phyloP scores from a whole-genome alignment of 768 basidiomycete genomes.

The Auriscalpium vulgare region DNA sequence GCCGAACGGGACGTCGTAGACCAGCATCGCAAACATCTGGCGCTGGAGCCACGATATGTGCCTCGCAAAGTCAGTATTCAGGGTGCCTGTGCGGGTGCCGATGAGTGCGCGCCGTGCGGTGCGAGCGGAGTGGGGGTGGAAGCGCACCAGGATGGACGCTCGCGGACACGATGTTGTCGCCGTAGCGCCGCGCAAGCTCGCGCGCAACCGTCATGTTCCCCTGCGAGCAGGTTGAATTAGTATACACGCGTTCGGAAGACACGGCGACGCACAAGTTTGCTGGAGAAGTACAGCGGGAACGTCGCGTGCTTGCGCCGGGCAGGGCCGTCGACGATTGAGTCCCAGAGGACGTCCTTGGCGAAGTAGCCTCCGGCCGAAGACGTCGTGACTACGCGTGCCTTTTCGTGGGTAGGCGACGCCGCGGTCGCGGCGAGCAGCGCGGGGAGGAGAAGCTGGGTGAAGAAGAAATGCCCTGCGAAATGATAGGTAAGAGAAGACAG shows the following conservation, averaged over 20 bases:
- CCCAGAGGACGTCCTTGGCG: constrained; percentile 27
- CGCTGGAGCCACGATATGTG: background rate
- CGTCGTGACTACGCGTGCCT: constrained; percentile 37
- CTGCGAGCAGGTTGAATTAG: background rate
- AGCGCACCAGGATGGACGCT: constrained; percentile 33
- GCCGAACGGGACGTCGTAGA: too few species aligned
- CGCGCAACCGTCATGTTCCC: constrained; percentile 36
- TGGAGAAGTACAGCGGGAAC: constrained; percentile 20
- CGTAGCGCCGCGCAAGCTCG: constrained; percentile 41
- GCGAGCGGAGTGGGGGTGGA: background rate
- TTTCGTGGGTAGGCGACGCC: constrained; percentile 27
- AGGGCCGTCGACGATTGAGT: constrained; percentile 25
- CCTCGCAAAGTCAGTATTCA: background rate
- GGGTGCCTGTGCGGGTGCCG: background rate
- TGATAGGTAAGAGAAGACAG: background rate
- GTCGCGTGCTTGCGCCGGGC: constrained; percentile 11
- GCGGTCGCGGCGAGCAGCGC: constrained; percentile 32
- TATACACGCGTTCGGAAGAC: too few species aligned
- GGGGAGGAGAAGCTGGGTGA: constrained; percentile 48
- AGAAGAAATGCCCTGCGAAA: constrained; percentile 46
- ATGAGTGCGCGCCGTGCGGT: background rate
- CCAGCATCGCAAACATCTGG: background rate
- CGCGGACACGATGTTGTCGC: constrained; percentile 37
- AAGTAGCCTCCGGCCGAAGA: constrained; percentile 32
- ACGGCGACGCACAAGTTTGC: constrained; percentile 37